Conservation (phyloP, 1,284 basidiomycete genomes). For the Volvariella surrecta region DNA sequence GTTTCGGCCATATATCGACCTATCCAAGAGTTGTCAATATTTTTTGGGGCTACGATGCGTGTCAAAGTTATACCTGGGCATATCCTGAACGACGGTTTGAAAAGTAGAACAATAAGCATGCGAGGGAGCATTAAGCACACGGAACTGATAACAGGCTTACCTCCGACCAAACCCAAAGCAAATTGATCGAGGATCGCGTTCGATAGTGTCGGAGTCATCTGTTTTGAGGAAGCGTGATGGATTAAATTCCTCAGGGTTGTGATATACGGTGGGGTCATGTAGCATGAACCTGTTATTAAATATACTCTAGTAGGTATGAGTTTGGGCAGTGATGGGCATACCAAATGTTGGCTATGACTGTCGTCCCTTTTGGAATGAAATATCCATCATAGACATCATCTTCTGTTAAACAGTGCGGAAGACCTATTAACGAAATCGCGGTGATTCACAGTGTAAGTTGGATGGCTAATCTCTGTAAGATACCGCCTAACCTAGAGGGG, state of each 20-base stretch:
- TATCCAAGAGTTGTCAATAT: too few relatives aligned
- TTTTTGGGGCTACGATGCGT: too few relatives aligned
- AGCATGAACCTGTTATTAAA: slow-evolving; percentile 12
- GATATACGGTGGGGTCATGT: slow-evolving; percentile 19
- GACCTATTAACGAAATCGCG: too few relatives aligned
- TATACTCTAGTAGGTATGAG: not conserved
- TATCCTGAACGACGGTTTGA: too few relatives aligned
- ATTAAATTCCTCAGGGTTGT: slow-evolving; percentile 24
- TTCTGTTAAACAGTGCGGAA: slow-evolving; percentile 1
- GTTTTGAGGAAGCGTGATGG: slow-evolving; percentile 27
- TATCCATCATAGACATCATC: slow-evolving; percentile 6
- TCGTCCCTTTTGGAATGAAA: slow-evolving; percentile 3
- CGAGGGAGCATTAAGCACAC: too few relatives aligned
- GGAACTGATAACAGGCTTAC: too few relatives aligned
- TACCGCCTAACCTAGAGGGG: slow-evolving; percentile 30
- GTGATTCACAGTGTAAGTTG: too few relatives aligned
- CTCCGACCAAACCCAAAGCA: slow-evolving; percentile 2
- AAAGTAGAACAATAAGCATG: too few relatives aligned
- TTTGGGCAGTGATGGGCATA: slow-evolving; percentile 5
- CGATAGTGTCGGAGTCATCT: slow-evolving; percentile 13
- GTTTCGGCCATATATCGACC: slow-evolving; percentile 32
- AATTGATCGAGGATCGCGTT: not conserved
- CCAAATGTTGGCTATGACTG: slow-evolving; percentile 11
- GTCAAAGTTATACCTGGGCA: too few relatives aligned
- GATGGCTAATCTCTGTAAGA: too few relatives aligned